Conservation (phyloP, 352 stramenopile genomes). For the Globisporangium camurandrum region DNA sequence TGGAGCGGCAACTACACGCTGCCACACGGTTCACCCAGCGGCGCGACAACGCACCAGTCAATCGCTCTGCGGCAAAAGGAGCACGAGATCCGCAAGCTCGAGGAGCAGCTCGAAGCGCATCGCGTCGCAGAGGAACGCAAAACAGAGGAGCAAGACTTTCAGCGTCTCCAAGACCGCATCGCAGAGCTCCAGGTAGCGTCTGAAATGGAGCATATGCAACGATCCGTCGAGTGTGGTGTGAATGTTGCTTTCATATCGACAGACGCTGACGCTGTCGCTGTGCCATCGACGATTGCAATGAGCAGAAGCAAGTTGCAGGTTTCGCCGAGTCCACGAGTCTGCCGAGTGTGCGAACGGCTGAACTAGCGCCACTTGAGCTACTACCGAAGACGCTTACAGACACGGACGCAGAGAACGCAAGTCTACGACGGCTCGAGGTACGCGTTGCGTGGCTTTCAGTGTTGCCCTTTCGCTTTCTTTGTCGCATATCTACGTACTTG, state of each 20-base stretch:
- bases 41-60: background rate
- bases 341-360: background rate
- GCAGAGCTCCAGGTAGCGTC: slow-evolving; percentile 3
- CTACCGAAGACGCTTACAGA: background rate
- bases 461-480: slow-evolving; percentile 6
- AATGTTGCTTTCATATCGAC: background rate
- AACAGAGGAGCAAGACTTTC: slow-evolving; percentile 10
- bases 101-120: slow-evolving; percentile 9
- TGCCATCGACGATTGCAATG: background rate
- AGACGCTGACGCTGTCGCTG: background rate
- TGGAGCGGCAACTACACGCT: too few relatives aligned
- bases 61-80: slow-evolving; percentile 7
- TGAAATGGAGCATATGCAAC: too few relatives aligned
- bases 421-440: slow-evolving; percentile 37
- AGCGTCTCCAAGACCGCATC: slow-evolving; percentile 10
- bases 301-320: slow-evolving; percentile 1
- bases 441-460: background rate
- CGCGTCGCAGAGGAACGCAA: slow-evolving; percentile 4
- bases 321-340: slow-evolving; percentile 14
- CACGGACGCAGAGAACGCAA: slow-evolving; percentile 14
- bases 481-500: background rate
- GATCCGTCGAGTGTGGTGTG: too few relatives aligned
- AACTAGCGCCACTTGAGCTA: background rate
- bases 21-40: too few relatives aligned
- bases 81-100: slow-evolving; percentile 11